Conservation (phyloP, 139 green algal genomes). For the Picochlorum sp. region DNA sequence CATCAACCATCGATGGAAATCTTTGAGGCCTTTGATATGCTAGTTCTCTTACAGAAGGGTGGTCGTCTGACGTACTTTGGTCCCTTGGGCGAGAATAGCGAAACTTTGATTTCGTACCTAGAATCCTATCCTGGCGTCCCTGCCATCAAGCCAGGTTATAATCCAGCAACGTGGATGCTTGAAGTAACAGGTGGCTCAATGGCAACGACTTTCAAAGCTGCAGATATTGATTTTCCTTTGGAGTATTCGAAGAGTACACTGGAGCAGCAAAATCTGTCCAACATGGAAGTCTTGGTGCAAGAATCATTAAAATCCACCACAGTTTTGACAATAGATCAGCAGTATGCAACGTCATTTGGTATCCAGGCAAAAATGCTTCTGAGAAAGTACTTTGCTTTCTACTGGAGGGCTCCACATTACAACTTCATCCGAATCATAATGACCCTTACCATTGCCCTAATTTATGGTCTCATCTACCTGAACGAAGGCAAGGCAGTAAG, state of each 20-base stretch:
- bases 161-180: constrained; percentile 46
- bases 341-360: constrained; percentile 16
- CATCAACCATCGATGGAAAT: constrained; percentile 77
- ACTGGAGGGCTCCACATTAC: constrained; percentile 43
- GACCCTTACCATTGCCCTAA: constrained; percentile 28
- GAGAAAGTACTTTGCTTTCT: constrained; percentile 25
- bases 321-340: constrained; percentile 20
- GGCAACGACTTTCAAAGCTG: constrained; percentile 20
- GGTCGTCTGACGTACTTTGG: constrained; percentile 73
- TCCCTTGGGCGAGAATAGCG: constrained; percentile 48
- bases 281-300: constrained; percentile 15
- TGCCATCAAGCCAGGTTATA: constrained; percentile 34
- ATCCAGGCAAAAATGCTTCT: constrained; percentile 18
- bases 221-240: constrained; percentile 31
- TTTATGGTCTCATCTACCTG: constrained; percentile 35
- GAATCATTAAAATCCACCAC: constrained; percentile 7
- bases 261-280: constrained; percentile 15
- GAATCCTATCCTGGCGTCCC: constrained; percentile 30
- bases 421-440: constrained; percentile 26
- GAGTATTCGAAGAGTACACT: constrained; percentile 32
- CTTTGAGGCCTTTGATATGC: constrained; percentile 56
- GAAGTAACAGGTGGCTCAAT: constrained; percentile 41
- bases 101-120: constrained; percentile 58
- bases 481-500: constrained; percentile 19
- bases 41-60: constrained; percentile 36